Evolutionary conservation across 108 stramenopile species (phyloP).

Genomic region (Pseudonitzschia delicatissima): DNA sequence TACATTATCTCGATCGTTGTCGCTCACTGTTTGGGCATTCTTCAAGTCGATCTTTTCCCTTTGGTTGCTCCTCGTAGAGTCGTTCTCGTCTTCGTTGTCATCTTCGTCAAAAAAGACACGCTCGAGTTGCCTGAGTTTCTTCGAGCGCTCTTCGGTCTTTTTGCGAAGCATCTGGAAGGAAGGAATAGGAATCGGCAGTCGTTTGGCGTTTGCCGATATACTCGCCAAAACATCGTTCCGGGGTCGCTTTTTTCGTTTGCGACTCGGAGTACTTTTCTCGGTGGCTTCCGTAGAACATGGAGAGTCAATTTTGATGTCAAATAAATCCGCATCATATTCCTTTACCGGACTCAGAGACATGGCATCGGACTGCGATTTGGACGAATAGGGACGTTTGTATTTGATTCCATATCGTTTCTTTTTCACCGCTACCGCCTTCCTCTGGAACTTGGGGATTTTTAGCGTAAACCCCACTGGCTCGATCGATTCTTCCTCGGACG

Average conservation of each 20-base stretch:
- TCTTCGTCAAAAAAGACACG: slow-evolving; percentile 17
- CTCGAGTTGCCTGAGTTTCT: neutral
- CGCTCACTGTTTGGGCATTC: too few species aligned
- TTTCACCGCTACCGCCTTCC: neutral
- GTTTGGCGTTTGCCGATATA: neutral
- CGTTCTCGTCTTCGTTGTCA: slow-evolving; percentile 1
- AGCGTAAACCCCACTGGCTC: neutral
- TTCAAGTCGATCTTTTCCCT: too few species aligned
- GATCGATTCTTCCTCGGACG: neutral
- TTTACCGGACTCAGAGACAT: neutral
- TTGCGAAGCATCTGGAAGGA: slow-evolving; percentile 2
- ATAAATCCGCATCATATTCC: neutral
- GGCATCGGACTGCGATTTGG: neutral
- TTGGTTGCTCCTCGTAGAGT: neutral
- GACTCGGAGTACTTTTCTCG: neutral
- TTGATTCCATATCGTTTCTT: too few species aligned
- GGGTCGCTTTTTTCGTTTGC: slow-evolving; percentile 7
- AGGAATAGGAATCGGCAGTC: neutral
- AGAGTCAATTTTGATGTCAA: too few species aligned
- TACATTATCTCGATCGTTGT: too few species aligned
- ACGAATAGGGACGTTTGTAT: neutral
- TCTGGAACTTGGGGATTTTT: neutral
- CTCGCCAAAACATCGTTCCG: slow-evolving; percentile 4
- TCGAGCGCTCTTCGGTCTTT: neutral
- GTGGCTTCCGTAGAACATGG: neutral